A percentile compares a stretch with the other conserved stretches of the same genome.
phyloP scores from a whole-genome alignment of 2,329 filamentous ascomycete genomes.

The Clonostachys chloroleuca region DNA sequence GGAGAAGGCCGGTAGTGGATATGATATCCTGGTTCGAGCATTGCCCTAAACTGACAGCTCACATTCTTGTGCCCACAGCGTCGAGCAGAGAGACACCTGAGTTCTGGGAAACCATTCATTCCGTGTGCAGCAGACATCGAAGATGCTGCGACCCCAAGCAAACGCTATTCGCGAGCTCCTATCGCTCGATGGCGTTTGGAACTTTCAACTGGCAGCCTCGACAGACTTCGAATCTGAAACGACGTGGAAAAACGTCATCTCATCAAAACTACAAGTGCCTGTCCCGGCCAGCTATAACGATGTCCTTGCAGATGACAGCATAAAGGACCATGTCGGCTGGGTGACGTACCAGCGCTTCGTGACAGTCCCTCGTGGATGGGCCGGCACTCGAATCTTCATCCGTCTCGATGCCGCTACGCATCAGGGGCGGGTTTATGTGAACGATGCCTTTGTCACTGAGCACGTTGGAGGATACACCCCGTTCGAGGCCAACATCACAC shows the following conservation, averaged over 20 bases:
- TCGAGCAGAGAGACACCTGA: no score
- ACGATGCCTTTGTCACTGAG: constrained; percentile 37
- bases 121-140: no score
- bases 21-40: no score
- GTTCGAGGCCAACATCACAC: constrained; percentile 41
- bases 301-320: constrained; percentile 10
- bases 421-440: constrained; percentile 44
- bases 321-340: constrained; percentile 21
- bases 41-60: no score
- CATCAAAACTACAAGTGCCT: constrained; percentile 9
- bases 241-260: constrained; percentile 3
- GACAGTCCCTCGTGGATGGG: constrained; percentile 12
- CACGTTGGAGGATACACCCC: constrained; percentile 50
- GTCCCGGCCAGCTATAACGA: constrained; percentile 17
- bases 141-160: no score
- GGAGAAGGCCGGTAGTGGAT: no score
- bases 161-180: no score
- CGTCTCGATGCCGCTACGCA: constrained; percentile 54
- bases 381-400: constrained; percentile 25
- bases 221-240: constrained; percentile 10
- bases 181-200: constrained; percentile 16
- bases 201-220: constrained; percentile 8
- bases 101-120: no score
- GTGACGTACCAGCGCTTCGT: constrained; percentile 19
- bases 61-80: no score